Evolutionary conservation across 768 basidiomycete genomes (phyloP), one percentile per base, ranked within the genome.

Genomic region (Xerocomus potaroensis): DNA sequence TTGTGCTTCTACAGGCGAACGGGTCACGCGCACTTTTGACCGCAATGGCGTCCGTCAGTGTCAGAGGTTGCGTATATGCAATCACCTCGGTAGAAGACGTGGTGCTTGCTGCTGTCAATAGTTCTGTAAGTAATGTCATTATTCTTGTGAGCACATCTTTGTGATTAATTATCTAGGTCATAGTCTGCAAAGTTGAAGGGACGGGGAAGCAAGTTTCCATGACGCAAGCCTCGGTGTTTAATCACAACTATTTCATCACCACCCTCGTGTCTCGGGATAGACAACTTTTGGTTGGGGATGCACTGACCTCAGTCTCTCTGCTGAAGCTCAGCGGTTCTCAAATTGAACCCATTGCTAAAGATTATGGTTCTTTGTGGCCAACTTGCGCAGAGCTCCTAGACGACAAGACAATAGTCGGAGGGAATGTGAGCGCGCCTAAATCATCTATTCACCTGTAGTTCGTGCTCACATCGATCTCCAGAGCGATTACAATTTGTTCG

Each of bases 231-330:
- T 62, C 77, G 0, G 71, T 77, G 31, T 93, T 90, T 84, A 82
- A 86, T 53, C 87, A 91, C 60, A 91, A 88, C 45, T 92, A 93
- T 66, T 50, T 87, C 47, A 80, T 93, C 23, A 80, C 78, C 4
- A 81, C 78, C 45, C 66, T 96, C 18, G 79, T 76, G 0, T 68
- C 78, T 3, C 75, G 74, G 38, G 75, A 70, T 3, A 66, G 81
- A 49, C 69, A 66, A 37, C 61, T 95, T 21, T 66, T 87, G 15
- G 75, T 82, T n/a, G 88, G 87, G 29, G 93, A 96, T 58, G 81
- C 83, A 8, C 77, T 94, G 22, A 81, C 79, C 60, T 91, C 91
- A 0, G 74, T 94, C 15, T 84, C 90, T 3, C 54, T 91, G 22
- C 69, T 94, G 26, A 75, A 75, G 46, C 63, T 85, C 41, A 50